Evolutionary conservation across 345 rosid genomes (phyloP), one percentile per base, ranked within the genome.

Genomic region (Euphorbia peplus): DNA sequence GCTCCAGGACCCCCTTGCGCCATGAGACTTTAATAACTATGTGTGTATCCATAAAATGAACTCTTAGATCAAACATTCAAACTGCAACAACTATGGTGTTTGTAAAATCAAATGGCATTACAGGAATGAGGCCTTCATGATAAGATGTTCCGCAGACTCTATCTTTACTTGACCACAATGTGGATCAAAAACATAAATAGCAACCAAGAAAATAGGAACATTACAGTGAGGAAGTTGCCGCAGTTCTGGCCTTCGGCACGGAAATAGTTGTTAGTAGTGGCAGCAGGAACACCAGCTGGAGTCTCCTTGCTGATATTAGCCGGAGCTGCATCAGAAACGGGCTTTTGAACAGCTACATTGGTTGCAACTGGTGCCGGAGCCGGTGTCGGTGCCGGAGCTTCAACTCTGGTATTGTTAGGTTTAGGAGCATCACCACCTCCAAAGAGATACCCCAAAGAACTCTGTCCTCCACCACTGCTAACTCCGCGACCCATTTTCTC

Each of bases 401-500:
- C 85, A 39, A 58, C 75, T 24, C 35, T 41, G 55, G 13, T 58
- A 54, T 52, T 59, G 12, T 10, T 48, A 8, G 87, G 83, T 47
- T 84, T 86, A 10, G 89, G 84, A 48, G 86, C 81, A 62, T 86
- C 96, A 28, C 87, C 93, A 50, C 83, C 63, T 12, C 95, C 91
- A 48, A 90, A 90, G 59, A 92, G 90, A 80, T 90, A 88, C 12
- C 89, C 92, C 81, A 90, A 69, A 59, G 96, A 92, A 76, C 98
- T 92, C 76, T 88, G 95, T 8, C 98, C 98, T 47, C 96, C 95
- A 64, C 95, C 97, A 60, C 84, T 76, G 78, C 93, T 87, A 8
- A 88, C 78, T 73, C 97, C 98, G 67, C 93, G 89, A 60, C 98
- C 95, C 98, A 93, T 91, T 28, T 44, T 70, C 65, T 42, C 7